These are phyloP conservation scores for Closterium sp. DNA, from an alignment of 139 green algal genomes.

Conservation along the genomic window DNA sequence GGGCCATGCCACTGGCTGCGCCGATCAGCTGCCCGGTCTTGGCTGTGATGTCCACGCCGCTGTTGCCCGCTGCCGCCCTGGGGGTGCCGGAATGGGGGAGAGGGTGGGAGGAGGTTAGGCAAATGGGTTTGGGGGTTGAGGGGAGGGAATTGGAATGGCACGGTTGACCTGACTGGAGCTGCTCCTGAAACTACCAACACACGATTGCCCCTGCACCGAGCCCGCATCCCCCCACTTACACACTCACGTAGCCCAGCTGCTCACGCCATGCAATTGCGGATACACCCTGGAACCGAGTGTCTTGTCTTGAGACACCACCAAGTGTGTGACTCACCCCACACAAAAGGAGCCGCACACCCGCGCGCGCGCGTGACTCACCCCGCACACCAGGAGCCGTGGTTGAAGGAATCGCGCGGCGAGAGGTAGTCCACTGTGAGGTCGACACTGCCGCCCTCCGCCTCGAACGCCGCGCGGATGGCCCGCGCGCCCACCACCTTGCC, in stretches of 20 bases:
- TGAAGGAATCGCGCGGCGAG: constrained; percentile 13
- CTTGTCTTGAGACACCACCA: no score
- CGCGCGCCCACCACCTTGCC: neutral
- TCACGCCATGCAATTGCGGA: no score
- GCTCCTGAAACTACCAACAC: no score
- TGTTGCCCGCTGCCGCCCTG: neutral
- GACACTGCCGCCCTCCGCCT: neutral
- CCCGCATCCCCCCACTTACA: neutral
- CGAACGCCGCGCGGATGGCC: neutral
- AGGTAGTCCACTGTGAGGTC: constrained; percentile 2
- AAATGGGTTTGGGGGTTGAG: neutral
- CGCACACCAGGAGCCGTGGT: constrained; percentile 12
- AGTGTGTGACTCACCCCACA: no score
- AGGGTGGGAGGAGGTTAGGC: neutral
- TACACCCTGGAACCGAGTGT: no score
- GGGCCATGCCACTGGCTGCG: neutral
- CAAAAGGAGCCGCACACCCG: no score
- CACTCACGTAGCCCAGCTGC: neutral
- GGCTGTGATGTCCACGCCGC: neutral
- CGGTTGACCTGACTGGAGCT: no score
- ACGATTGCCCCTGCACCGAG: neutral
- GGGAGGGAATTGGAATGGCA: no score
- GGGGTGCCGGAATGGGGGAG: neutral
- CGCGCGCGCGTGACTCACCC: neutral
- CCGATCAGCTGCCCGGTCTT: neutral